Evolutionary conservation across 2,329 filamentous ascomycete species (phyloP).

Genomic region (Colletotrichum sublineola): DNA sequence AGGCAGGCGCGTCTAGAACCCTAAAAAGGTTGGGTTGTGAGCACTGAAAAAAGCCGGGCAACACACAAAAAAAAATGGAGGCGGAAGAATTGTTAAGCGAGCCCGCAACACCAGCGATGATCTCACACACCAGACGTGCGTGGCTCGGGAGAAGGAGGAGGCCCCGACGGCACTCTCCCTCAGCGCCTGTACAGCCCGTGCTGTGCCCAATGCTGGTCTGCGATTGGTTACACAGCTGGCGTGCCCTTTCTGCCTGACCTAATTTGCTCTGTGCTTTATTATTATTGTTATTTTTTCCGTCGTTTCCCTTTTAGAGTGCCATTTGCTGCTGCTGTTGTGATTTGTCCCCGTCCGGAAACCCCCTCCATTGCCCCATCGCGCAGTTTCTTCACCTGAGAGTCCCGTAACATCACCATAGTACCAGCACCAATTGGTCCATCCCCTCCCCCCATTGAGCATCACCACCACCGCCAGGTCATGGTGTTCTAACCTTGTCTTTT

Average conservation of each 20-base stretch:
- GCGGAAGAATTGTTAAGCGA: slow-evolving; percentile 40
- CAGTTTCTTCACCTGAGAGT: slow-evolving; percentile 44
- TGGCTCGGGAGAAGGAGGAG: neutral
- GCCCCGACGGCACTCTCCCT: neutral
- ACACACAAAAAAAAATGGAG: slow-evolving; percentile 38
- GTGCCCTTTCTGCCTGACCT: slow-evolving; percentile 37
- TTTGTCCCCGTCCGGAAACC: slow-evolving; percentile 34
- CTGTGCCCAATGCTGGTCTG: slow-evolving; percentile 5
- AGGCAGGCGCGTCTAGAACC: slow-evolving; percentile 36
- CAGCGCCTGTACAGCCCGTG: slow-evolving; percentile 12
- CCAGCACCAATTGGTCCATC: slow-evolving; percentile 41
- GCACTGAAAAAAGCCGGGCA: slow-evolving; percentile 14
- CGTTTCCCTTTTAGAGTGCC: slow-evolving; percentile 8
- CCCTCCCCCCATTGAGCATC: slow-evolving; percentile 36
- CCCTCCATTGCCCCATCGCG: slow-evolving; percentile 42
- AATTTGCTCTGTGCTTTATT: slow-evolving; percentile 36
- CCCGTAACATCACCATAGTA: slow-evolving; percentile 39
- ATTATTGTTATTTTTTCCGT: neutral
- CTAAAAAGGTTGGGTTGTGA: slow-evolving; percentile 25
- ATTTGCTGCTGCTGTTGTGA: slow-evolving; percentile 30
- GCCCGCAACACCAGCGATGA: slow-evolving; percentile 23
- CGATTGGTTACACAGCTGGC: slow-evolving; percentile 25
- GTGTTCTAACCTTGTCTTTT: slow-evolving; percentile 45
- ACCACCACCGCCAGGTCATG: slow-evolving; percentile 43
- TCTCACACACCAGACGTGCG: slow-evolving; percentile 21